Percentiles rank a stretch among this genome's conserved stretches.
phyloP scores from a whole-genome alignment of 345 rosid genomes.

The Schrenkiella parvula region DNA sequence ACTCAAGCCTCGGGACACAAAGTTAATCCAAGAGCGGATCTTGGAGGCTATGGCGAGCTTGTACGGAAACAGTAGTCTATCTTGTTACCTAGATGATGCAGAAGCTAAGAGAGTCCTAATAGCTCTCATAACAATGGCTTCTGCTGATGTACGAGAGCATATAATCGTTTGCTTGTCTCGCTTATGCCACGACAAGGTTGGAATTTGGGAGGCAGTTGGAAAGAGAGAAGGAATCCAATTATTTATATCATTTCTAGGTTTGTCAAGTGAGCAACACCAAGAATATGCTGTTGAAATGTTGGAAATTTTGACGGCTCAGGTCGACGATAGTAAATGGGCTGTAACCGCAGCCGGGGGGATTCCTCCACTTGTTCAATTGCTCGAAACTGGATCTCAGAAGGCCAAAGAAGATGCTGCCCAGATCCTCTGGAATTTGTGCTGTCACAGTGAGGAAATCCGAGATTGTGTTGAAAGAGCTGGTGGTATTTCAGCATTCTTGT shows the following conservation, averaged over 20 bases:
- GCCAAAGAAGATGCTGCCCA: conserved; percentile 78
- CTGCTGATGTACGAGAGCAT: conserved; percentile 58
- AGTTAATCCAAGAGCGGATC: conserved; percentile 71
- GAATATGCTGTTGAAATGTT: conserved; percentile 74
- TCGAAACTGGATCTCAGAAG: conserved; percentile 79
- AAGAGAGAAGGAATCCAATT: conserved; percentile 83
- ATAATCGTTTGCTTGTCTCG: conserved; percentile 56
- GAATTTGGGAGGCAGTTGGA: conserved; percentile 78
- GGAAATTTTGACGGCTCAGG: conserved; percentile 65
- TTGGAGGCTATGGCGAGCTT: conserved; percentile 93
- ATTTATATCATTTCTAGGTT: conserved; percentile 74
- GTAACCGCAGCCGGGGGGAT: conserved; percentile 96
- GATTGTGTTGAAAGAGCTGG: conserved; percentile 92
- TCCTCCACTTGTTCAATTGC: conserved; percentile 83
- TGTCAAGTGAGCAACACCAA: conserved; percentile 88
- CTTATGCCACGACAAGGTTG: conserved; percentile 48
- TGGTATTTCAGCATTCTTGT: conserved; percentile 70
- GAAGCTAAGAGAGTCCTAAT: conserved; percentile 83
- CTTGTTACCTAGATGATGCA: conserved; percentile 50
- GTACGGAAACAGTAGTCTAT: conserved; percentile 61
- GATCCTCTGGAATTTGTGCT: conserved; percentile 72
- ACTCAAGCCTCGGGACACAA: conserved; percentile 62
- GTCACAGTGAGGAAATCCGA: conserved; percentile 84
- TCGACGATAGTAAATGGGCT: conserved; percentile 96
- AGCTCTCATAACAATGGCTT: conserved; percentile 73